A percentile compares a stretch with the other conserved stretches of the same genome.
Evolutionary conservation across 306 rosid species (phyloP).

Genomic region (Morella rubra): DNA sequence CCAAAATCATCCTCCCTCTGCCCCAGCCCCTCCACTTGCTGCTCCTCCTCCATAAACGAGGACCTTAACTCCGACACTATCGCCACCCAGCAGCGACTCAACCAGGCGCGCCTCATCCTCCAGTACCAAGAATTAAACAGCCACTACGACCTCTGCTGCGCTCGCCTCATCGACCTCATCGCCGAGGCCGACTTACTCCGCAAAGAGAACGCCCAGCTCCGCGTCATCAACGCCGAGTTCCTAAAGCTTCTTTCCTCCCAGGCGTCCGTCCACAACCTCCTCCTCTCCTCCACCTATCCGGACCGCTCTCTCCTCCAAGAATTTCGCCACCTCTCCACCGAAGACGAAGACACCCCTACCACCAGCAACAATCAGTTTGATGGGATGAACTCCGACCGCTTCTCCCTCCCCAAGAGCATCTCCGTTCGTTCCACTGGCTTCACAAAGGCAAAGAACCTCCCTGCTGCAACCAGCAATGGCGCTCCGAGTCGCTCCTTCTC

Average conservation of each 20-base stretch:
- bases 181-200: constrained; percentile 36
- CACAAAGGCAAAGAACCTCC: constrained; percentile 20
- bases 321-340: constrained; percentile 27
- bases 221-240: constrained; percentile 37
- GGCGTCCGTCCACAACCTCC: constrained; percentile 26
- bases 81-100: constrained; percentile 36
- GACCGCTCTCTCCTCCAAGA: constrained; percentile 20
- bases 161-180: constrained; percentile 32
- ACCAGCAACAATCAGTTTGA: constrained; percentile 41
- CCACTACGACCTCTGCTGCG: constrained; percentile 33
- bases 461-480: constrained; percentile 3
- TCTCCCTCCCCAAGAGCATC: constrained; percentile 46
- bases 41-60: constrained; percentile 23
- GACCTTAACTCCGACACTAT: background rate
- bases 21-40: constrained; percentile 45
- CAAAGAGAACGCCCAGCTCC: constrained; percentile 45
- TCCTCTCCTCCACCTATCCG: constrained; percentile 12
- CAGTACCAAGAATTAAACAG: constrained; percentile 37
- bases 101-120: constrained; percentile 44
- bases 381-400: constrained; percentile 14
- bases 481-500: constrained; percentile 7
- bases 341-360: constrained; percentile 37
- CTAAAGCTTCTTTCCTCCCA: constrained; percentile 44
- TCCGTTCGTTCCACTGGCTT: constrained; percentile 46
- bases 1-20: constrained; percentile 39